A percentile compares a stretch with the other conserved stretches of the same genome.
phyloP scores from a whole-genome alignment of 768 basidiomycete genomes.

The Macrocybe gigantea region DNA sequence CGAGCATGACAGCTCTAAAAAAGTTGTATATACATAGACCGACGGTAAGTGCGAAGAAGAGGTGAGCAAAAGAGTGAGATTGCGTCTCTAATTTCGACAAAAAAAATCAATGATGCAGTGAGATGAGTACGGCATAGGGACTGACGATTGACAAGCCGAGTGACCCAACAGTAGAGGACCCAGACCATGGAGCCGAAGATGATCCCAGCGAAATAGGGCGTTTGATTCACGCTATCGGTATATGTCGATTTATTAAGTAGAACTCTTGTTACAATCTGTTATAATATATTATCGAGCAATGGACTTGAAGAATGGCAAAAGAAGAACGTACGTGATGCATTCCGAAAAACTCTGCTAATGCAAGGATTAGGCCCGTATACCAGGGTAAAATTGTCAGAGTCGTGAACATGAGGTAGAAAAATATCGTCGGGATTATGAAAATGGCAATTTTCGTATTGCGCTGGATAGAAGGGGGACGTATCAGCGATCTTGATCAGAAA shows the following conservation, averaged over 20 bases:
- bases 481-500: not conserved
- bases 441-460: conserved; percentile 79
- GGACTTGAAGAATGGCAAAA: conserved; percentile 3
- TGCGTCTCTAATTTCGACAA: conserved; percentile 52
- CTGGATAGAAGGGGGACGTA: conserved; percentile 25
- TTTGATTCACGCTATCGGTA: conserved; percentile 77
- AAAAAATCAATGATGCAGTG: conserved; percentile 25
- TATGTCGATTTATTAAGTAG: conserved; percentile 78
- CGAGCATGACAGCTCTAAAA: conserved; percentile 82
- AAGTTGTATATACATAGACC: conserved; percentile 84
- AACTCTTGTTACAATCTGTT: conserved; percentile 76
- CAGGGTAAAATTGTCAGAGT: conserved; percentile 82
- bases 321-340: conserved; percentile 84
- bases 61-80: conserved; percentile 67
- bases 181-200: conserved; percentile 82
- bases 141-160: conserved; percentile 68
- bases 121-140: conserved; percentile 4
- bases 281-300: conserved; percentile 7
- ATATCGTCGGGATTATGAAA: conserved; percentile 71
- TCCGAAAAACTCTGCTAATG: conserved; percentile 81
- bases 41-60: conserved; percentile 67
- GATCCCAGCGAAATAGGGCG: conserved; percentile 92
- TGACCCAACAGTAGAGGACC: conserved; percentile 81
- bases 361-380: conserved; percentile 83
- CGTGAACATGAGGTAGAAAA: conserved; percentile 79